Base-by-base conservation (phyloP, 1,284 basidiomycete species). In the Phylloboletellus chloephorus region DNA sequence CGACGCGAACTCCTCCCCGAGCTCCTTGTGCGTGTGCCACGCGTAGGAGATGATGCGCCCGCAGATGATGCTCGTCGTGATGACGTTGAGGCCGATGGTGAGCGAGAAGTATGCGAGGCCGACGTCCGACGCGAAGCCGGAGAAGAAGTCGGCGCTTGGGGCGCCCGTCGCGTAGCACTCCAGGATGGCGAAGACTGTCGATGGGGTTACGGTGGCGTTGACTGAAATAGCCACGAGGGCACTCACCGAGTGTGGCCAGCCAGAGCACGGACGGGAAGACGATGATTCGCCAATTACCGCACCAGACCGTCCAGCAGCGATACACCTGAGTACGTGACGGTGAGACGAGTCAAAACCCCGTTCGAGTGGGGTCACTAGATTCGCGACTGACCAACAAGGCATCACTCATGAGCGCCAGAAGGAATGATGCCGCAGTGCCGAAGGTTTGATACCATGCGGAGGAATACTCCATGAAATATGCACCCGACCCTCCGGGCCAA, bases 391-490 rank as follows among this genome's bases (percentile, higher is more conserved):
- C 50, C 26, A 53, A 26, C 5, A 52, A 28, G n/a, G 33, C 41
- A 28, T 50, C 44, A 22, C 39, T 39, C 37, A 43, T 53, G 7
- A 51, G 31, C 16, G 52, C 40, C 8, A 51, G 34, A 12, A 40
- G 11, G 20, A 53, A 31, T 1, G 36, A 37, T 12, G 51, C 48
- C 2, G 31, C 12, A 2, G 41, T 25, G 3, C 48, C 44, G 30
- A 52, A 24, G 2, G 44, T 42, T 16, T 47, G 33, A 13, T 53
- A 53, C 51, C 50, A 52, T 5, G n/a, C 48, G 3, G 51, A 43
- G 10, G 36, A 11, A 24, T 50, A 25, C 3, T 6, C 23, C 7
- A 8, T 9, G 3, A 41, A 32, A 25, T 52, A 50, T n/a, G 33
- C 37, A 1, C 31, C 28, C 11, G 39, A 38, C 11, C 50, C 50